Conservation (phyloP, 208 protist species). For the Vickermania spadyakhi region DNA sequence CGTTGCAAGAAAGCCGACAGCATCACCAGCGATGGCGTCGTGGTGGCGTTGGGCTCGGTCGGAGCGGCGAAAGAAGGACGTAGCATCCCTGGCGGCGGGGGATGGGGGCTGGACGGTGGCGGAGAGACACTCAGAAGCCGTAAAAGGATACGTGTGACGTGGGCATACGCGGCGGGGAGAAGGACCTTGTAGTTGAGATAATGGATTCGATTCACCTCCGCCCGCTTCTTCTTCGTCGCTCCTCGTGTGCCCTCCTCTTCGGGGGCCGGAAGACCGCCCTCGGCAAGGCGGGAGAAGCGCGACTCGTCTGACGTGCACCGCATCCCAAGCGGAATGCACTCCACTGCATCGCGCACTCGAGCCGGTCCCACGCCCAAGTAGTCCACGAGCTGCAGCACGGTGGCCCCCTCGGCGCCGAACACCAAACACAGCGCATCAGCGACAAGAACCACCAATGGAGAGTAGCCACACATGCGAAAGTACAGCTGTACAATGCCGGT, state of each 20-base stretch:
- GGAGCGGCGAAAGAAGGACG: background rate
- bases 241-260: constrained; percentile 2
- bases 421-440: constrained; percentile 64
- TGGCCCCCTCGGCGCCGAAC: constrained; percentile 59
- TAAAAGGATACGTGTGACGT: constrained; percentile 61
- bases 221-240: background rate
- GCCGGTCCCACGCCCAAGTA: constrained; percentile 56
- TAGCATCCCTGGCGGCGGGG: constrained; percentile 14
- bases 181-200: constrained; percentile 75
- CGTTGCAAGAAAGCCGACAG: background rate
- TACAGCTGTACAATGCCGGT: constrained; percentile 68
- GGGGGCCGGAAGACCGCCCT: too few relatives aligned
- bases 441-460: constrained; percentile 42
- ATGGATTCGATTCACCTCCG: constrained; percentile 16
- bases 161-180: constrained; percentile 63
- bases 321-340: constrained; percentile 47
- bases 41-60: background rate
- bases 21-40: too few relatives aligned
- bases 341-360: constrained; percentile 33
- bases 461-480: constrained; percentile 60
- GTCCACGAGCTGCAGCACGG: constrained; percentile 43
- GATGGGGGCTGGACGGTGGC: background rate
- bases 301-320: constrained; percentile 34
- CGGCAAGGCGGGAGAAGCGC: background rate
- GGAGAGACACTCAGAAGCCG: constrained; percentile 25